These are phyloP conservation scores for Globisporangium alternatum DNA, from an alignment of 352 stramenopile genomes.

Conservation along the genomic window DNA sequence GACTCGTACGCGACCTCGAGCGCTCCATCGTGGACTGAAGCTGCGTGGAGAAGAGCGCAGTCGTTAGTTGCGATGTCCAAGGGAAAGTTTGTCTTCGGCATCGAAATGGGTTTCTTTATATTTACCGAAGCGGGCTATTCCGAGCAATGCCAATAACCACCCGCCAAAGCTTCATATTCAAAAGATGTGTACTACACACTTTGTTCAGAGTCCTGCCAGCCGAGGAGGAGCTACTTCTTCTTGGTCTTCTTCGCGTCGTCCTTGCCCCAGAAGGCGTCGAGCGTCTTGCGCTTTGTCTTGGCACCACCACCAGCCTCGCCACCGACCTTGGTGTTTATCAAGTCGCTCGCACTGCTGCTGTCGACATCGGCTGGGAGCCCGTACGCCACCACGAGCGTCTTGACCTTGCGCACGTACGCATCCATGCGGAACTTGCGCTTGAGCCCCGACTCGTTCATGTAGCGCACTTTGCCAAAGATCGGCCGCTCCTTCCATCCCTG, in stretches of 20 bases:
- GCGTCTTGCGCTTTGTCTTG: slow-evolving; percentile 29
- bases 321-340: neutral
- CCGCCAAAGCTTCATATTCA: neutral
- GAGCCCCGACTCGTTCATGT: slow-evolving; percentile 98
- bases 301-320: neutral
- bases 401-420: slow-evolving; percentile 66
- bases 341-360: neutral
- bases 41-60: neutral
- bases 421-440: slow-evolving; percentile 98
- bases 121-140: neutral
- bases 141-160: neutral
- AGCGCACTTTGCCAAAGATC: slow-evolving; percentile 99
- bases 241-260: slow-evolving; percentile 5
- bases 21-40: slow-evolving; percentile 1
- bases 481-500: slow-evolving; percentile 94
- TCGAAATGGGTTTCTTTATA: neutral
- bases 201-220: no score
- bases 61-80: neutral
- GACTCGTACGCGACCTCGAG: slow-evolving; percentile 14
- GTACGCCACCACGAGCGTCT: slow-evolving; percentile 22
- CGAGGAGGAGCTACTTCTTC: neutral
- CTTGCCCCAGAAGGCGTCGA: slow-evolving; percentile 22
- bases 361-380: neutral
- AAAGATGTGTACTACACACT: neutral
- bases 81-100: neutral